Conservation (phyloP, 2,329 filamentous ascomycete species). For the Exophiala sideris region DNA sequence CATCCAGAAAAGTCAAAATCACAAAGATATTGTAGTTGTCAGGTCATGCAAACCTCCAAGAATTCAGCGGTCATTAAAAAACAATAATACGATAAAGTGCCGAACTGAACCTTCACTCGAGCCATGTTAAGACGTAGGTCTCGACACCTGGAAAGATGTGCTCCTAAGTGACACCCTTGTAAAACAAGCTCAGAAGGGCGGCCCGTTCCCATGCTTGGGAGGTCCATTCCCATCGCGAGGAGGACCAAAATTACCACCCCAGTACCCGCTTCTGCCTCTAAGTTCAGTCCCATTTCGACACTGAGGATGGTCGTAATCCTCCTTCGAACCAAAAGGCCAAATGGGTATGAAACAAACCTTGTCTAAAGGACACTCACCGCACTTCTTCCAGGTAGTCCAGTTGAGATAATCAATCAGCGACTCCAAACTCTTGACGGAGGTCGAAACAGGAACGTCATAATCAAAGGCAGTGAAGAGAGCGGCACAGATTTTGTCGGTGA, state of each 20-base stretch:
- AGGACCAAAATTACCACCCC: neutral
- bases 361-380: slow-evolving; percentile 47
- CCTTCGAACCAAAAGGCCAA: slow-evolving; percentile 56
- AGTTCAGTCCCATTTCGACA: slow-evolving; percentile 37
- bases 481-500: slow-evolving; percentile 35
- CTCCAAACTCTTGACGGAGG: slow-evolving; percentile 28
- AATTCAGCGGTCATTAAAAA: too few relatives aligned
- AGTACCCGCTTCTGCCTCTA: slow-evolving; percentile 7
- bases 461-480: slow-evolving; percentile 31
- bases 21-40: too few relatives aligned
- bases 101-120: too few relatives aligned
- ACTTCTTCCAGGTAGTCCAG: slow-evolving; percentile 61
- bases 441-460: slow-evolving; percentile 11
- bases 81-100: too few relatives aligned
- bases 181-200: too few relatives aligned
- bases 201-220: too few relatives aligned
- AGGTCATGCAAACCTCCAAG: too few relatives aligned
- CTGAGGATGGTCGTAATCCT: slow-evolving; percentile 53
- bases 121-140: too few relatives aligned
- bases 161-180: too few relatives aligned
- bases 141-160: too few relatives aligned
- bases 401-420: slow-evolving; percentile 50
- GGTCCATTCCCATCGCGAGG: too few relatives aligned
- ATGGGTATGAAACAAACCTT: slow-evolving; percentile 62
- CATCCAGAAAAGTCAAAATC: too few relatives aligned